Evolutionary conservation across 306 rosid genomes (phyloP).

Genomic region (Castanea crenata): DNA sequence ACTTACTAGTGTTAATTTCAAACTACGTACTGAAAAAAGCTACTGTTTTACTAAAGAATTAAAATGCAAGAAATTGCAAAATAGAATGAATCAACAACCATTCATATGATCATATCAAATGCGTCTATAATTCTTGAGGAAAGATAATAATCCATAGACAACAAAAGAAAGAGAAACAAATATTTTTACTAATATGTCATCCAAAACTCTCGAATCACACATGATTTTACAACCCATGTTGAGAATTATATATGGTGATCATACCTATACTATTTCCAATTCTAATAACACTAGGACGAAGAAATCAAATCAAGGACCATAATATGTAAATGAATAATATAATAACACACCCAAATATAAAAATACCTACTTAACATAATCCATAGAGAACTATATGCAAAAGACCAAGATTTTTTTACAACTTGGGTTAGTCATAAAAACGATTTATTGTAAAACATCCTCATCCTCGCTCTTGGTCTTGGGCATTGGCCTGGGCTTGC

Average conservation of each 20-base stretch:
- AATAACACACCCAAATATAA: no score
- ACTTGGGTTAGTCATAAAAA: background rate
- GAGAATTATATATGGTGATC: background rate
- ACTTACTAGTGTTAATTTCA: no score
- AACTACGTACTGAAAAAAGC: no score
- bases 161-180: no score
- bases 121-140: no score
- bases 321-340: background rate
- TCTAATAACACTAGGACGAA: background rate
- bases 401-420: background rate
- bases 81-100: no score
- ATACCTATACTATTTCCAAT: background rate
- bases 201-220: no score
- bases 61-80: no score
- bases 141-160: no score
- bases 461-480: background rate
- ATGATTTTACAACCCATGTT: background rate
- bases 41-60: no score
- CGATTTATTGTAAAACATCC: background rate
- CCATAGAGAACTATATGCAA: background rate
- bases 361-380: background rate
- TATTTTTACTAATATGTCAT: no score
- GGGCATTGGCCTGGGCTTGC: constrained; percentile 18
- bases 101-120: no score
- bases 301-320: background rate